Conservation (phyloP, 2,329 filamentous ascomycete species). For the Pyrenochaeta sp. region DNA sequence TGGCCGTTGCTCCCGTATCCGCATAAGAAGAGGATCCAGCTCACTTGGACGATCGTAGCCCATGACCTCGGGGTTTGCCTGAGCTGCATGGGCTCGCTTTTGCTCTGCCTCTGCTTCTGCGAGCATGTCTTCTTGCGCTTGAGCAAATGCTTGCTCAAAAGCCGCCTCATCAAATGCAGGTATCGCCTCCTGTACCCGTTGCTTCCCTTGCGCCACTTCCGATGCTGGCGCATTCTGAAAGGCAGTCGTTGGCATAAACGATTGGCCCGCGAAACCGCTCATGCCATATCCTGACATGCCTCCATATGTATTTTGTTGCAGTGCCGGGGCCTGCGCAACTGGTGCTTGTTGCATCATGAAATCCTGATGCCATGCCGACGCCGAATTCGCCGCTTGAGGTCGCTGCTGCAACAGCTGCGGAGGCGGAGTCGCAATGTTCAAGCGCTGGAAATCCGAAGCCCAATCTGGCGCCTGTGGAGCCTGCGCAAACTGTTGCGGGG, state of each 20-base stretch:
- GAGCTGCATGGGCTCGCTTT: slow-evolving; percentile 17
- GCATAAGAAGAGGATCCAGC: slow-evolving; percentile 40
- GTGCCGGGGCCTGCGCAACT: slow-evolving; percentile 36
- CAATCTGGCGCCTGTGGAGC: slow-evolving; percentile 51
- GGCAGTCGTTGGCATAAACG: slow-evolving; percentile 32
- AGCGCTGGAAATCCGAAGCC: slow-evolving; percentile 59
- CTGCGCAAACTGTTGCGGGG: slow-evolving; percentile 41
- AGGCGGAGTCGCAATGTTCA: slow-evolving; percentile 51
- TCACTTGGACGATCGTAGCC: slow-evolving; percentile 31
- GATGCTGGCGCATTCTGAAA: slow-evolving; percentile 30
- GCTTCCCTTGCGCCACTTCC: slow-evolving; percentile 41
- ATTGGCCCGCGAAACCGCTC: slow-evolving; percentile 31
- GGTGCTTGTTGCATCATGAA: slow-evolving; percentile 57
- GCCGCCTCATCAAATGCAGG: slow-evolving; percentile 62
- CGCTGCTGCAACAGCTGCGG: slow-evolving; percentile 58
- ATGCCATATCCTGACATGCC: slow-evolving; percentile 38
- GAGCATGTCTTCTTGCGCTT: slow-evolving; percentile 52
- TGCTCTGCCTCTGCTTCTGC: slow-evolving; percentile 28
- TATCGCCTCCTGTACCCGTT: slow-evolving; percentile 42
- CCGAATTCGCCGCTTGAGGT: slow-evolving; percentile 38
- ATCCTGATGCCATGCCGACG: slow-evolving; percentile 66
- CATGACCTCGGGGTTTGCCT: slow-evolving; percentile 22
- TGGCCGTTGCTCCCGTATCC: slow-evolving; percentile 43
- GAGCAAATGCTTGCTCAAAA: slow-evolving; percentile 63
- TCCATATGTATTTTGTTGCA: slow-evolving; percentile 36